phyloP scores from a whole-genome alignment of 2,329 filamentous ascomycete species.

The Cladorrhinum sp. region DNA sequence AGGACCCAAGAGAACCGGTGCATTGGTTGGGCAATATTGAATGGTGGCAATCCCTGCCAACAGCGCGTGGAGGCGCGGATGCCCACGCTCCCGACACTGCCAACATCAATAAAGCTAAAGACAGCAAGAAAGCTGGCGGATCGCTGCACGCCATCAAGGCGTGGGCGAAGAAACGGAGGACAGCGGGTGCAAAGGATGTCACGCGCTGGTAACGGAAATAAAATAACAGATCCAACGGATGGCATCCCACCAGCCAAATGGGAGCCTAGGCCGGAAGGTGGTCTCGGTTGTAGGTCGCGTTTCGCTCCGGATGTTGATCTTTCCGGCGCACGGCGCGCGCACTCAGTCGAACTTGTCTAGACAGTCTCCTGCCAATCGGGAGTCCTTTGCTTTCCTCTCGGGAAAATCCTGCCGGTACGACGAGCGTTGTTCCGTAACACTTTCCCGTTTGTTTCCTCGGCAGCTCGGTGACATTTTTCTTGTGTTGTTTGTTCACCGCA shows the following conservation, averaged over 20 bases:
- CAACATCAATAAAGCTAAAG: background rate
- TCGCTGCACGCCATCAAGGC: background rate
- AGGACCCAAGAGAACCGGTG: background rate
- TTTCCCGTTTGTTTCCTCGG: constrained; percentile 19
- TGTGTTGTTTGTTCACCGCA: too few species aligned
- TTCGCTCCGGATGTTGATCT: constrained; percentile 18
- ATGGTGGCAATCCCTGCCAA: background rate
- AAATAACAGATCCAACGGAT: background rate
- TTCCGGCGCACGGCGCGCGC: constrained; percentile 25
- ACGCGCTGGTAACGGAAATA: background rate
- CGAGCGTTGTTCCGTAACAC: constrained; percentile 1
- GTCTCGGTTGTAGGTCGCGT: constrained; percentile 9
- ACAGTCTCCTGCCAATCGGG: constrained; percentile 7
- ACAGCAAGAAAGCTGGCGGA: background rate
- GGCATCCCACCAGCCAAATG: background rate
- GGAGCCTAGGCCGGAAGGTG: background rate
- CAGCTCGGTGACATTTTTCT: background rate
- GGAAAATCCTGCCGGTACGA: background rate
- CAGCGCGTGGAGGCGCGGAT: constrained; percentile 5
- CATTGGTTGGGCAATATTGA: background rate
- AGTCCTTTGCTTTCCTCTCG: background rate
- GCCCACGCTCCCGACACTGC: background rate
- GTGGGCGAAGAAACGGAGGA: background rate
- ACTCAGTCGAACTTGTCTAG: constrained; percentile 13
- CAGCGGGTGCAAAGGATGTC: background rate